These are phyloP conservation scores for Arctostaphylos glauca DNA, from an alignment of 148 eudicot genomes.

Conservation along the genomic window DNA sequence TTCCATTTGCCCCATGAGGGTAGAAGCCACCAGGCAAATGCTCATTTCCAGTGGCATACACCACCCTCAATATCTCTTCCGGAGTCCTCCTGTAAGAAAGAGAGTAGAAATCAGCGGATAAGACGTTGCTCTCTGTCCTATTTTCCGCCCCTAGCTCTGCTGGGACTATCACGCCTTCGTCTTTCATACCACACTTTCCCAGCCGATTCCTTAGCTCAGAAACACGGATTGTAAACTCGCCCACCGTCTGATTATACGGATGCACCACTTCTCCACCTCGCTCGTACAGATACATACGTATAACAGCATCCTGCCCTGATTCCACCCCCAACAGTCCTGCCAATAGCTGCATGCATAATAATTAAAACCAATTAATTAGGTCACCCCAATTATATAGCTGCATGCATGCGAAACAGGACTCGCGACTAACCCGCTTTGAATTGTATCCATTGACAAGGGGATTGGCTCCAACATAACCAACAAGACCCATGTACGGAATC, in stretches of 20 bases:
- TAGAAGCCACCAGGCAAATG: conserved; percentile 67
- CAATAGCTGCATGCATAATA: conserved; percentile 39
- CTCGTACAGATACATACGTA: conserved; percentile 57
- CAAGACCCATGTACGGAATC: conserved; percentile 70
- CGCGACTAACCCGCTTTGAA: conserved; percentile 53
- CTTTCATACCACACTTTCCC: conserved; percentile 65
- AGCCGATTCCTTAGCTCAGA: conserved; percentile 58
- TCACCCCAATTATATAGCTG: too few species aligned
- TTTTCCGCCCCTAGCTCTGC: conserved; percentile 58
- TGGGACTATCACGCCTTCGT: conserved; percentile 71
- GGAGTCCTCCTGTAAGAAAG: conserved; percentile 62
- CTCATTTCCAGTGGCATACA: conserved; percentile 60
- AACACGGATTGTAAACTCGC: conserved; percentile 52
- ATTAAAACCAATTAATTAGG: too few species aligned
- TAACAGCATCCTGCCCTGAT: conserved; percentile 77
- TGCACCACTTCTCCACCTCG: conserved; percentile 30
- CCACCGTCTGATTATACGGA: conserved; percentile 68
- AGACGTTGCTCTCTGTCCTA: conserved; percentile 41
- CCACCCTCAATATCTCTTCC: conserved; percentile 49
- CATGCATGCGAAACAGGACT: too few species aligned
- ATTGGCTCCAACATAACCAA: conserved; percentile 72
- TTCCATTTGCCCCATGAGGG: conserved; percentile 69
- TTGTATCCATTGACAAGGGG: conserved; percentile 42
- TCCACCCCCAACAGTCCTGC: conserved; percentile 77
- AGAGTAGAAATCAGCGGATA: conserved; percentile 45